Base-by-base conservation (phyloP, 1,139 yeast genomes). In the Diutina neorugosa region DNA sequence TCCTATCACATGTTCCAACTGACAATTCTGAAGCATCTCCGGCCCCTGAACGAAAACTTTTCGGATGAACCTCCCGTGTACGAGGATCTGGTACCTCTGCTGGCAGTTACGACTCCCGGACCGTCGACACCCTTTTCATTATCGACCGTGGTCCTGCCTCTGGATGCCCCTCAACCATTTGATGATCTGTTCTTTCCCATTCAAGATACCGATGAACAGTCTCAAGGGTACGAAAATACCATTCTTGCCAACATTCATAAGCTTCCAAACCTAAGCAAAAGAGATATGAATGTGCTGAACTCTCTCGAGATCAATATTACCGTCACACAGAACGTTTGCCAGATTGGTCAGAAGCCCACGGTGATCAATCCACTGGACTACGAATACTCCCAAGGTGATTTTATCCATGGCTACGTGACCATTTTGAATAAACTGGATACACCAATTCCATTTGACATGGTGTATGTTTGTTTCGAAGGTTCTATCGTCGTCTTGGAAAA, bases 1-100 rank as follows among this genome's bases (percentile, higher is more conserved):
- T 72, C 77, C 14, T 74, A 74, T 58, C 74, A 73, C 51, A 74
- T 74, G 78, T 73, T 69, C 61, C 74, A 72, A 59, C 63, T 74
- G 44, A 74, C 79, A 12, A 66, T 74, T 11, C 69, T 74, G 46
- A 70, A 71, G 56, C 66, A 67, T 23, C 58, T 74, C 52, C 67
- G 69, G 2, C 73, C 74, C 2, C 63, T 69, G 3, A 66, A 71
- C 51, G 79, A 74, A 57, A 73, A 71, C 59, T 74, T 65, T 60
- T 59, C 67, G 6, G 68, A 68, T 8, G 76, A 71, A 52, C 79
- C 79, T 2, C 79, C 79, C 1, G 63, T 60, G 43, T 74, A 74
- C 58, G 77, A 73, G 54, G 58, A 70, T 62, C 69, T 75, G 1
- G 69, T 58, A 4, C 9, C 55, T 51, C 54, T 54, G 44, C 56